Conservation (phyloP, 495 filamentous ascomycete genomes). For the Annulohypoxylon nitens region DNA sequence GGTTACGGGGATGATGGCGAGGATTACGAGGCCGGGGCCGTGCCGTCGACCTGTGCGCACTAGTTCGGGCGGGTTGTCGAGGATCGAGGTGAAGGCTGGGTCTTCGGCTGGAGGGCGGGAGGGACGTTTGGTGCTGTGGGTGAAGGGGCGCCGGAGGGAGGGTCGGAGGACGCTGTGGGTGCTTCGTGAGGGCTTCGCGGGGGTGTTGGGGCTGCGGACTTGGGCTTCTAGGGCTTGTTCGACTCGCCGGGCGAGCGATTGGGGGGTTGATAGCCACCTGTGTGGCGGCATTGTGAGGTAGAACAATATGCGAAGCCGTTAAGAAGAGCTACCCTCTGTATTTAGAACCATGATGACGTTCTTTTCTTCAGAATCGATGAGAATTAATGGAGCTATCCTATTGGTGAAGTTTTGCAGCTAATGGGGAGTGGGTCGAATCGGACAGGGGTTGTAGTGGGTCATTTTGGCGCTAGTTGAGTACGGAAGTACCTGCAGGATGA, state of each 20-base stretch:
- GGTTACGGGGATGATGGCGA: constrained; percentile 90
- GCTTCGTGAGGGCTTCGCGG: constrained; percentile 30
- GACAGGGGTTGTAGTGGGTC: background rate
- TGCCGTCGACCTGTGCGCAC: constrained; percentile 79
- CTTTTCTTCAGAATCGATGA: constrained; percentile 32
- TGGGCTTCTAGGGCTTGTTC: constrained; percentile 46
- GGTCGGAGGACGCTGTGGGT: constrained; percentile 19
- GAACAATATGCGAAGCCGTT: background rate
- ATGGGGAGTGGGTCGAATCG: constrained; percentile 20
- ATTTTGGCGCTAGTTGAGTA: background rate
- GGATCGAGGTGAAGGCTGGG: constrained; percentile 79
- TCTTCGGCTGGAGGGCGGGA: constrained; percentile 69
- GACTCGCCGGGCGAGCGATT: constrained; percentile 42
- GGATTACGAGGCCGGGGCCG: constrained; percentile 83
- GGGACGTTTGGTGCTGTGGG: constrained; percentile 41
- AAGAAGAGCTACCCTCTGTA: background rate
- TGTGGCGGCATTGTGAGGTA: constrained; percentile 38
- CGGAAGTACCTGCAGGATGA: constrained; percentile 9
- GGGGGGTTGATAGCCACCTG: constrained; percentile 28
- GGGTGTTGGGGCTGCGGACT: constrained; percentile 26
- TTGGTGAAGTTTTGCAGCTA: constrained; percentile 23
- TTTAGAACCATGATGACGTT: constrained; percentile 24
- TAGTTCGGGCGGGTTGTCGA: constrained; percentile 85
- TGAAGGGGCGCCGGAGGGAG: constrained; percentile 51
- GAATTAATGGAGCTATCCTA: constrained; percentile 25